These are phyloP conservation scores for Thelephora aurantiotincta DNA, from an alignment of 768 basidiomycete genomes.

Conservation along the genomic window DNA sequence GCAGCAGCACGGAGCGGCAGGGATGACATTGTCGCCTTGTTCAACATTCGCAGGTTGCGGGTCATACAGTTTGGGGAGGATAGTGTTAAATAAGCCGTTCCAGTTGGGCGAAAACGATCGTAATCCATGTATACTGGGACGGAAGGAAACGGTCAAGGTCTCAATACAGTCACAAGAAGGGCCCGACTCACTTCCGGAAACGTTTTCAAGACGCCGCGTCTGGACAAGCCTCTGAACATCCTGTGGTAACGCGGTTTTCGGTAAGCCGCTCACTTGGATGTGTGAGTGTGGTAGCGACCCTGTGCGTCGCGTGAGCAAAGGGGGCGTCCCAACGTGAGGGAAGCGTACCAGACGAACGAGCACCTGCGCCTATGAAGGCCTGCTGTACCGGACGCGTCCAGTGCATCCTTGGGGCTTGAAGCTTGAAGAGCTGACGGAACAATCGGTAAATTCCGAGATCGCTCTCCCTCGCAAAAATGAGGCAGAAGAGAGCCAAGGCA, in stretches of 20 bases:
- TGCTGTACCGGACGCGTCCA: background rate
- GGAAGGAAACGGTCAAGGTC: background rate
- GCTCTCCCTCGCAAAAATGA: constrained; percentile 35
- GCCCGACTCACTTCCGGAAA: constrained; percentile 12
- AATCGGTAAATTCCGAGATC: no score
- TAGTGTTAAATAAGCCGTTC: constrained; percentile 43
- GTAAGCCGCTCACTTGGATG: constrained; percentile 35
- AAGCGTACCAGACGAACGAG: background rate
- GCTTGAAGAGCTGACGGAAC: background rate
- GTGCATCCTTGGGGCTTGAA: background rate
- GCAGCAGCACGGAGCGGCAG: constrained; percentile 24
- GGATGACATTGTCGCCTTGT: constrained; percentile 31
- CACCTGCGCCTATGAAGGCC: background rate
- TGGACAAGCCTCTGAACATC: constrained; percentile 32
- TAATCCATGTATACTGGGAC: constrained; percentile 45
- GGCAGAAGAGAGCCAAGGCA: constrained; percentile 89
- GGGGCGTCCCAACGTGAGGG: no score
- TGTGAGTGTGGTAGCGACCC: constrained; percentile 11
- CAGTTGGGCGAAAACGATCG: constrained; percentile 42
- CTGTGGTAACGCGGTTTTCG: constrained; percentile 34
- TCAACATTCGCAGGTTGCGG: constrained; percentile 27
- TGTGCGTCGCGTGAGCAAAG: no score
- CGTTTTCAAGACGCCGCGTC: constrained; percentile 18
- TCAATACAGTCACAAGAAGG: background rate
- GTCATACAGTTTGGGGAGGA: constrained; percentile 29